Percentiles rank a stretch among this genome's conserved stretches.
These are phyloP conservation scores for Colletotrichum sp. DNA, from an alignment of 2,329 filamentous ascomycete species.

Conservation along the genomic window DNA sequence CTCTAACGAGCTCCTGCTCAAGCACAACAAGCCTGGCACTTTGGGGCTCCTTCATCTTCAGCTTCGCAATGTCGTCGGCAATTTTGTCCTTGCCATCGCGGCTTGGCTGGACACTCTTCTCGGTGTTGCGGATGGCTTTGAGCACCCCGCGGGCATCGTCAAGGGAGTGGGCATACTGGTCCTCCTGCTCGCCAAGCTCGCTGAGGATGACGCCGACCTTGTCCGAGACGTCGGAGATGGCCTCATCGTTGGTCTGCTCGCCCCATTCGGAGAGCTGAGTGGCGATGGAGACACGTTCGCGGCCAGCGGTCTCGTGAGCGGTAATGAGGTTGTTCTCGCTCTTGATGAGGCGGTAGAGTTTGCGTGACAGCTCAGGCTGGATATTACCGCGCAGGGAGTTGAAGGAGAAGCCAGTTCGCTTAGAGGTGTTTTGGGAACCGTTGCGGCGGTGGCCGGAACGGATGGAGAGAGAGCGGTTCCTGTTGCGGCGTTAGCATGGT, in stretches of 20 bases:
- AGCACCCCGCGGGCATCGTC: conserved; percentile 83
- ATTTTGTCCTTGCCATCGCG: conserved; percentile 88
- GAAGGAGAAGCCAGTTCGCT: conserved; percentile 70
- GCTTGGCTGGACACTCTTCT: conserved; percentile 92
- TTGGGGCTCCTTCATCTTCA: conserved; percentile 91
- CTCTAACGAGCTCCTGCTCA: conserved; percentile 95
- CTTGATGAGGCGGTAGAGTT: conserved; percentile 92
- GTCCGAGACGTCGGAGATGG: conserved; percentile 88
- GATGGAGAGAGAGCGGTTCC: conserved; percentile 77
- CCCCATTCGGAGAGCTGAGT: conserved; percentile 96
- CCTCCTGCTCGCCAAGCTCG: conserved; percentile 94
- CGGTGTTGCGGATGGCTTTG: conserved; percentile 94
- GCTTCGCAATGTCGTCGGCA: conserved; percentile 86
- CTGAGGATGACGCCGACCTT: conserved; percentile 92
- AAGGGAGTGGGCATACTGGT: conserved; percentile 81
- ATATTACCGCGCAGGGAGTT: conserved; percentile 82
- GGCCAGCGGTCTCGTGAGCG: conserved; percentile 82
- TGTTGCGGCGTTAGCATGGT: conserved; percentile 31
- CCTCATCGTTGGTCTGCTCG: conserved; percentile 86
- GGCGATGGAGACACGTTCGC: conserved; percentile 84
- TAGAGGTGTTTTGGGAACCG: conserved; percentile 38
- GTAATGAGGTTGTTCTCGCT: conserved; percentile 87
- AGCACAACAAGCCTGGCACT: conserved; percentile 81
- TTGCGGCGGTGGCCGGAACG: conserved; percentile 64
- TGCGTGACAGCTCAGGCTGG: conserved; percentile 88